A percentile compares a stretch with the other conserved stretches of the same genome.
phyloP scores from a whole-genome alignment of 495 filamentous ascomycete species.

The Hypoxylon fuscum region DNA sequence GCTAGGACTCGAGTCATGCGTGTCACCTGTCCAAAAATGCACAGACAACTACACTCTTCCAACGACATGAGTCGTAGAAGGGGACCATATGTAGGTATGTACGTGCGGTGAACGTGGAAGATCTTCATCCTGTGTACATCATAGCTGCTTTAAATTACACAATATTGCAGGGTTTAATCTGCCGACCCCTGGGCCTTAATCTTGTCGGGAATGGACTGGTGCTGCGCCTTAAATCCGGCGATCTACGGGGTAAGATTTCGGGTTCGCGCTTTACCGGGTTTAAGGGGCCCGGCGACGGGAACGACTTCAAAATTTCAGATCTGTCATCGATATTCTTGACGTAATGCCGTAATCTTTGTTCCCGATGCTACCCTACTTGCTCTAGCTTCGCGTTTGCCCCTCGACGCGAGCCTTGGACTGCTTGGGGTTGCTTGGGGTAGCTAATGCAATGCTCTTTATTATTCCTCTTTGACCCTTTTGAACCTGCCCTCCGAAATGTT shows the following conservation, averaged over 20 bases:
- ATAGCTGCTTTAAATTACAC: conserved; percentile 11
- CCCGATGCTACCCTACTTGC: conserved; percentile 17
- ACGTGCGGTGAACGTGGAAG: too few relatives aligned
- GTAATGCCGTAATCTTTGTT: conserved; percentile 16
- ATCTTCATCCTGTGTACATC: conserved; percentile 3
- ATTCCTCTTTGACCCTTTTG: conserved; percentile 7
- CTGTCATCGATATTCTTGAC: conserved; percentile 1
- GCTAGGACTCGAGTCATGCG: too few relatives aligned
- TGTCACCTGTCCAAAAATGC: too few relatives aligned
- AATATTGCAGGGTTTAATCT: conserved; percentile 6
- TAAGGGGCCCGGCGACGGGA: conserved; percentile 4
- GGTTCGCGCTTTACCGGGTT: not conserved
- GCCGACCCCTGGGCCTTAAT: not conserved
- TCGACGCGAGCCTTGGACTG: conserved; percentile 16
- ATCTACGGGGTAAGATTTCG: not conserved
- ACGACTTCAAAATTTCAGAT: conserved; percentile 14
- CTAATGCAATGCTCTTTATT: conserved; percentile 14
- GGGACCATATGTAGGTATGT: too few relatives aligned
- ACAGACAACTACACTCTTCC: too few relatives aligned
- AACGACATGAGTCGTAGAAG: too few relatives aligned
- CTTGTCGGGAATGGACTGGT: not conserved
- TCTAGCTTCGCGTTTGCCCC: conserved; percentile 23
- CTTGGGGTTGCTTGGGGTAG: not conserved
- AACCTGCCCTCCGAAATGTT: not conserved
- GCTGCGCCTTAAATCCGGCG: not conserved